A percentile compares a stretch with the other conserved stretches of the same genome.
Conservation (phyloP, 495 filamentous ascomycete species). For the Neurospora sp. region DNA sequence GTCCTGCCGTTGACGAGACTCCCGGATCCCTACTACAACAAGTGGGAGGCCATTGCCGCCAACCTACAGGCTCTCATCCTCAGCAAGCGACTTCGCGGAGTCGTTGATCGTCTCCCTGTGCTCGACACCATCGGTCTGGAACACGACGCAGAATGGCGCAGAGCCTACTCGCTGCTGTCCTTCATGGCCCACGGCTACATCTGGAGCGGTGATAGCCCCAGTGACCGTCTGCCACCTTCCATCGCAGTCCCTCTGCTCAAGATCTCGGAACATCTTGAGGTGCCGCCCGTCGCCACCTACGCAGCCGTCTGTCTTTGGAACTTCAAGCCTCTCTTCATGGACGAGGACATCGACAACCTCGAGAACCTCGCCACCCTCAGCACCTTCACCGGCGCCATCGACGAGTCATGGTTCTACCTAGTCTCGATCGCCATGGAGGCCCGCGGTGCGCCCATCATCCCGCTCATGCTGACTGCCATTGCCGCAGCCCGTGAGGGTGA, state of each 20-base stretch:
- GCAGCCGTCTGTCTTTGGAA: conserved; percentile 92
- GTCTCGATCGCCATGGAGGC: conserved; percentile 94
- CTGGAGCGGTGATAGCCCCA: conserved; percentile 81
- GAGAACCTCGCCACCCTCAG: conserved; percentile 75
- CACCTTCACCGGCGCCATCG: conserved; percentile 89
- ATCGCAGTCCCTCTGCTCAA: conserved; percentile 74
- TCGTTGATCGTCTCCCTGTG: conserved; percentile 69
- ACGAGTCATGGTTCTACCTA: conserved; percentile 98
- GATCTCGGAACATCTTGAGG: conserved; percentile 69
- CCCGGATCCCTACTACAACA: conserved; percentile 80
- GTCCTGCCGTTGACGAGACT: conserved; percentile 70
- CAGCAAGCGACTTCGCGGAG: conserved; percentile 65
- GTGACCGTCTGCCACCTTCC: conserved; percentile 71
- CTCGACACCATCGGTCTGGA: conserved; percentile 71
- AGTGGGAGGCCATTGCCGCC: conserved; percentile 76
- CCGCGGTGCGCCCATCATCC: conserved; percentile 76
- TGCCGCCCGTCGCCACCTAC: conserved; percentile 93
- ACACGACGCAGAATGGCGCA: conserved; percentile 79
- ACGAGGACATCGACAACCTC: conserved; percentile 69
- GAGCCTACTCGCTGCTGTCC: conserved; percentile 77
- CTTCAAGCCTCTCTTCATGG: conserved; percentile 75
- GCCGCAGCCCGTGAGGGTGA: conserved; percentile 66
- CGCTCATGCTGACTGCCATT: conserved; percentile 81
- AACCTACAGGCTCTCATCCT: conserved; percentile 84
- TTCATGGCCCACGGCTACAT: conserved; percentile 91